Base-by-base conservation (phyloP, 2,329 filamentous ascomycete genomes). In the Cladorrhinum sp. region DNA sequence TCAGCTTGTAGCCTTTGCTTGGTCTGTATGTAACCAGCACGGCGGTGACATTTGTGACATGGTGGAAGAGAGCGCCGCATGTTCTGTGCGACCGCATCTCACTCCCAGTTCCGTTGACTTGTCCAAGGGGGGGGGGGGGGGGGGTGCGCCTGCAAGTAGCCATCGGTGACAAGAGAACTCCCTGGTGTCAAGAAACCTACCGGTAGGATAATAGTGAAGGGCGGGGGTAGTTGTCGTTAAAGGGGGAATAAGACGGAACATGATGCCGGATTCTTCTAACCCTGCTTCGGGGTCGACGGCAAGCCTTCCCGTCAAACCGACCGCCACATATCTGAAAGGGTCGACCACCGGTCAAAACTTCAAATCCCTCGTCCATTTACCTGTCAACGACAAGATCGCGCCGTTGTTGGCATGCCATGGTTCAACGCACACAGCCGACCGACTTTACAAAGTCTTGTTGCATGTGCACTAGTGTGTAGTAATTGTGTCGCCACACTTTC, bases 11-110 rank as follows among this genome's bases (percentile, higher is more conserved):
- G 18, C 54, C 53, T 57, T 49, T 58, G 18, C n/a, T 20, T 24
- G 16, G 49, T 21, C 36, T 23, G 33, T 46, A n/a, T 23, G 33
- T 46, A n/a, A 30, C 30, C 49, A 52, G 23, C 20, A n/a, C 21
- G 24, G 57, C 50, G 33, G 57, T 59, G 33, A 59, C 57, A 48
- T 59, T 26, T 59, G 49, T 58, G 59, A 7, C 39, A 61, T 42
- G 59, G 30, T 46, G 55, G 54, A 60, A 55, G 52, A 60, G 58
- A 30, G 58, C 50, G 58, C 53, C 58, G 58, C 52, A 56, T 60
- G 58, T 60, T 50, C 49, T 39, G 58, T 60, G 53, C 26, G 28
- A 60, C 58, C 23, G 20, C 4, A 55, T 55, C 51, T 51, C 51
- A 54, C 39, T 49, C 46, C 51, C 46, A 36, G 42, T 55, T 56